Evolutionary conservation across 2,329 filamentous ascomycete genomes (phyloP), one percentile per base, ranked within the genome.

Genomic region (Exophiala aquamarina): DNA sequence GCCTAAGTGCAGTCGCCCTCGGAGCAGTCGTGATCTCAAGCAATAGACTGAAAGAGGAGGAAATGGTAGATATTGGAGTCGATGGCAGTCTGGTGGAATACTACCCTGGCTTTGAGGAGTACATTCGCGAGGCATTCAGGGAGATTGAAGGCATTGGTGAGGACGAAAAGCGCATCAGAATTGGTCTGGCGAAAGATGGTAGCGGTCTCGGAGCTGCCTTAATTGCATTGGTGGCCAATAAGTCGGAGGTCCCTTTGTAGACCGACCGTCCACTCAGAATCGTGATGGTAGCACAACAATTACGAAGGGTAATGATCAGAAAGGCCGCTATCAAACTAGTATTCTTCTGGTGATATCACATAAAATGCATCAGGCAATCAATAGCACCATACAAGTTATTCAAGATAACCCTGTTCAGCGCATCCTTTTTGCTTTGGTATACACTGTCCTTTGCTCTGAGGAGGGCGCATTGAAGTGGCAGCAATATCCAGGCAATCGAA

Each of bases 181-280:
- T 98, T 62, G 93, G 92, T 17, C 93, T 97, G 62, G 93, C 93
- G 53, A 96, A 95, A 76, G 93, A 98, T 66, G 93, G 93, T 38
- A 93, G 87, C 55, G 93, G 89, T 54, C 88, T 95, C n/a, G 93
- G 93, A 43, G 93, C 93, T 3, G 93, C 93, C 32, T 73, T 98
- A 60, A 97, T 97, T 69, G 93, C 93, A 41, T 79, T 96, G 41
- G 87, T 96, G 20, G 92, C 92, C 1, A 49, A 51, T 39, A 51
- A 57, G 33, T 47, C 52, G 9, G 52, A 48, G 23, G 36, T 44
- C 19, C 18, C 50, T n/a, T 23, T 52, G 38, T 49, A 48, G n/a
- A n/a, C n/a, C n/a, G n/a, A n/a, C n/a, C n/a, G n/a, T n/a, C n/a
- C n/a, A n/a, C n/a, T n/a, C n/a, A n/a, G n/a, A n/a, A n/a, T n/a